A percentile compares a stretch with the other conserved stretches of the same genome.
phyloP scores from a whole-genome alignment of 495 filamentous ascomycete species.

The Talaromyces nanjingensis region DNA sequence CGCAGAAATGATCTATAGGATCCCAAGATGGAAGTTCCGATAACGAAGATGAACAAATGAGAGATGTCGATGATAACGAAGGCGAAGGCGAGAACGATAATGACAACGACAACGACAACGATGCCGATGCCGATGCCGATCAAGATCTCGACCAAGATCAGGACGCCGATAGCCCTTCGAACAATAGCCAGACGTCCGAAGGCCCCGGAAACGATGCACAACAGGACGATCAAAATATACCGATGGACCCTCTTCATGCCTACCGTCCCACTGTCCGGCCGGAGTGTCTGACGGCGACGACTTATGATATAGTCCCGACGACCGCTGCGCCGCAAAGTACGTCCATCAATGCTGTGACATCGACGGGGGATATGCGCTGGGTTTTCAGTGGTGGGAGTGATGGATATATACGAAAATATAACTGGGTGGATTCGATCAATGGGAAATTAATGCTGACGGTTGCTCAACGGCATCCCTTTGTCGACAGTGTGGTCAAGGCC shows the following conservation, averaged over 20 bases:
- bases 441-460: conserved; percentile 91
- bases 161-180: conserved; percentile 47
- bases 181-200: conserved; percentile 41
- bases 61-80: conserved; percentile 50
- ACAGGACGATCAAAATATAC: conserved; percentile 30
- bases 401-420: conserved; percentile 91
- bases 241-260: conserved; percentile 26
- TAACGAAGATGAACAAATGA: conserved; percentile 64
- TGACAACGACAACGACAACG: conserved; percentile 56
- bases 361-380: conserved; percentile 93
- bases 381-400: conserved; percentile 91
- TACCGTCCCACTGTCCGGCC: conserved; percentile 63
- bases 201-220: conserved; percentile 29
- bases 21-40: conserved; percentile 57
- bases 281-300: conserved; percentile 72
- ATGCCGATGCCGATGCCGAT: conserved; percentile 51
- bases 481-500: conserved; percentile 93
- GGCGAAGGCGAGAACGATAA: conserved; percentile 14
- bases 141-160: conserved; percentile 55
- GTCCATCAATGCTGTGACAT: conserved; percentile 85
- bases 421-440: conserved; percentile 92
- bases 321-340: conserved; percentile 94
- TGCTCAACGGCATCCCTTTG: conserved; percentile 92
- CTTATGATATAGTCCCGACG: conserved; percentile 94
- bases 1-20: conserved; percentile 21